Conservation (phyloP, 2,329 filamentous ascomycete species). For the Claviceps fusiformis region DNA sequence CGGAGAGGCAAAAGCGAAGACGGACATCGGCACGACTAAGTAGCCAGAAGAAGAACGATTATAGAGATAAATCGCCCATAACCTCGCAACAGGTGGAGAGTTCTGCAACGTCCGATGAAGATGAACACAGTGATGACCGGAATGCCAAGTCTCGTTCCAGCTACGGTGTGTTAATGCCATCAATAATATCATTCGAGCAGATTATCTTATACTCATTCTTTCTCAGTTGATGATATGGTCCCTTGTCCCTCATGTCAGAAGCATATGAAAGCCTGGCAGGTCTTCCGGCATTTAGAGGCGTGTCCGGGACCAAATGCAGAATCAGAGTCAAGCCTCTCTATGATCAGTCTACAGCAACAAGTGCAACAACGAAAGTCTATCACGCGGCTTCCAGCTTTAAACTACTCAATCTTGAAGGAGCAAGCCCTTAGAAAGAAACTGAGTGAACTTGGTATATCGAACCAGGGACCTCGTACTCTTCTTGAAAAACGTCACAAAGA, state of each 20-base stretch:
- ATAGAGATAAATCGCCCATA: slow-evolving; percentile 3
- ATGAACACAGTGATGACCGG: slow-evolving; percentile 13
- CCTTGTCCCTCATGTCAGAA: slow-evolving; percentile 69
- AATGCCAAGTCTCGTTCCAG: slow-evolving; percentile 18
- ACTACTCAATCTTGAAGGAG: slow-evolving; percentile 81
- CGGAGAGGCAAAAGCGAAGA: slow-evolving; percentile 31
- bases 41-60: slow-evolving; percentile 25
- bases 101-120: slow-evolving; percentile 3
- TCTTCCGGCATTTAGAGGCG: slow-evolving; percentile 70
- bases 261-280: slow-evolving; percentile 65
- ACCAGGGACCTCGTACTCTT: slow-evolving; percentile 50
- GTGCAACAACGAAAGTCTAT: slow-evolving; percentile 12
- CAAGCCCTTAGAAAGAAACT: slow-evolving; percentile 66
- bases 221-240: slow-evolving; percentile 58
- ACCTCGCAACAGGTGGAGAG: not conserved
- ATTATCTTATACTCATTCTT: not conserved
- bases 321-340: not conserved
- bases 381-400: slow-evolving; percentile 64
- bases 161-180: slow-evolving; percentile 11
- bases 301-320: slow-evolving; percentile 30
- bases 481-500: slow-evolving; percentile 75
- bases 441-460: slow-evolving; percentile 63
- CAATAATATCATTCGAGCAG: not conserved
- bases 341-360: slow-evolving; percentile 12
- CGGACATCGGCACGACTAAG: slow-evolving; percentile 38